A percentile compares a stretch with the other conserved stretches of the same genome.
Evolutionary conservation across 2,329 filamentous ascomycete genomes (phyloP).

Genomic region (Phaeomoniella chlamydospora): DNA sequence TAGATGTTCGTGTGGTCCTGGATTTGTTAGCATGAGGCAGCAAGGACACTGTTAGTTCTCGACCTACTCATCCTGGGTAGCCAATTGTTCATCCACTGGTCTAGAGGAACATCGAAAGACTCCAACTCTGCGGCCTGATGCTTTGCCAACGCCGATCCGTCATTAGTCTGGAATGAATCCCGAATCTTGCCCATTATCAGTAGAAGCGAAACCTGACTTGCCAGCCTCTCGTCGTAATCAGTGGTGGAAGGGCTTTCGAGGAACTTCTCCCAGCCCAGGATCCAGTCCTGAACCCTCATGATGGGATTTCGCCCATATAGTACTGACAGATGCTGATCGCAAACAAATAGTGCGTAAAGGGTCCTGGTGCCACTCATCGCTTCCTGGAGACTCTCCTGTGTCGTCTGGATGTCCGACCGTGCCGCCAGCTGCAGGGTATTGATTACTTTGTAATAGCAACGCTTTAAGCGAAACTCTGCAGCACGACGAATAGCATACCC

Average conservation of each 20-base stretch:
- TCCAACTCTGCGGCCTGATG: background rate
- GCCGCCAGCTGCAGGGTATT: slow-evolving; percentile 9
- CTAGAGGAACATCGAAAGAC: slow-evolving; percentile 5
- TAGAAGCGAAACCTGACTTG: slow-evolving; percentile 28
- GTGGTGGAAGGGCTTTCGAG: slow-evolving; percentile 16
- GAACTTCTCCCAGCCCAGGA: slow-evolving; percentile 18
- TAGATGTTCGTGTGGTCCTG: slow-evolving; percentile 31
- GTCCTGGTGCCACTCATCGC: slow-evolving; percentile 17
- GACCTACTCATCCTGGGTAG: slow-evolving; percentile 16
- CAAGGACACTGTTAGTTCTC: too few species aligned
- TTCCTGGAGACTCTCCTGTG: slow-evolving; percentile 8
- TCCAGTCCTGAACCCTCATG: slow-evolving; percentile 22
- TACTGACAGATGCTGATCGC: slow-evolving; percentile 29
- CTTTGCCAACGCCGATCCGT: background rate
- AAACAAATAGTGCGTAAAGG: slow-evolving; percentile 27
- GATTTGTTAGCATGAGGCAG: too few species aligned
- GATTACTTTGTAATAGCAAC: slow-evolving; percentile 22
- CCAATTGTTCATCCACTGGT: slow-evolving; percentile 18
- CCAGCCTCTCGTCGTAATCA: slow-evolving; percentile 18
- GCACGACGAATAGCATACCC: slow-evolving; percentile 28
- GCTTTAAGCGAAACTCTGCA: slow-evolving; percentile 26
- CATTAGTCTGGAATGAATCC: slow-evolving; percentile 10
- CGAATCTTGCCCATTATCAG: slow-evolving; percentile 29
- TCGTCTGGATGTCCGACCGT: slow-evolving; percentile 8
- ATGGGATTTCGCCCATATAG: slow-evolving; percentile 28